phyloP scores from a whole-genome alignment of 768 basidiomycete species.

The Tephrocybe sp. region DNA sequence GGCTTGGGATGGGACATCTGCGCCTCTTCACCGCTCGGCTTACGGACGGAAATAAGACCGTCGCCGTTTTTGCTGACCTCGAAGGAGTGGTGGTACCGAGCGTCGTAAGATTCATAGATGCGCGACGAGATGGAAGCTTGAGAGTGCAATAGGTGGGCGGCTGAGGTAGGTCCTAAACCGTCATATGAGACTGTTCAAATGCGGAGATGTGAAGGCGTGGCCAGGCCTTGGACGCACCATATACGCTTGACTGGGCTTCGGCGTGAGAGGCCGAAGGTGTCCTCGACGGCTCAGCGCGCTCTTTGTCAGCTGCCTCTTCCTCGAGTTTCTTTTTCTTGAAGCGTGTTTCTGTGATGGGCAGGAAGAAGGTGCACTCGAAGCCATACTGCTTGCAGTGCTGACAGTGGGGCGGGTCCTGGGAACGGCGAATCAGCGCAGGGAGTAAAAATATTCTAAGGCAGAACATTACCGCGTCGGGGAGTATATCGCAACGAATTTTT shows the following conservation, averaged over 20 bases:
- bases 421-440: background rate
- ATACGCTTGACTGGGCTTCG: slow-evolving; percentile 54
- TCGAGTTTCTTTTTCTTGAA: slow-evolving; percentile 96
- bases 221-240: slow-evolving; percentile 42
- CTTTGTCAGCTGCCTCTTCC: slow-evolving; percentile 54
- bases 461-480: slow-evolving; percentile 55
- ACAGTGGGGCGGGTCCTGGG: slow-evolving; percentile 72
- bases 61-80: slow-evolving; percentile 83
- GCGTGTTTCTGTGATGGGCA: slow-evolving; percentile 97
- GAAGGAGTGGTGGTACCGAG: slow-evolving; percentile 85
- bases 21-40: slow-evolving; percentile 57
- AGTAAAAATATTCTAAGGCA: background rate
- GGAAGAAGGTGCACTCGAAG: slow-evolving; percentile 95
- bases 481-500: slow-evolving; percentile 94
- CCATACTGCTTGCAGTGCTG: slow-evolving; percentile 94
- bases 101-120: slow-evolving; percentile 85
- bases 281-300: slow-evolving; percentile 35
- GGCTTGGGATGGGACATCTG: slow-evolving; percentile 58
- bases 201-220: slow-evolving; percentile 18
- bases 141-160: slow-evolving; percentile 87
- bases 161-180: slow-evolving; percentile 78
- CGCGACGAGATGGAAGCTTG: slow-evolving; percentile 83
- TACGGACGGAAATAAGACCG: slow-evolving; percentile 82
- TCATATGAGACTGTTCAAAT: slow-evolving; percentile 42
- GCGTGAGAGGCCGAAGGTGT: slow-evolving; percentile 40